Evolutionary conservation across 306 rosid species (phyloP).

Genomic region (Citrullus colocynthis): DNA sequence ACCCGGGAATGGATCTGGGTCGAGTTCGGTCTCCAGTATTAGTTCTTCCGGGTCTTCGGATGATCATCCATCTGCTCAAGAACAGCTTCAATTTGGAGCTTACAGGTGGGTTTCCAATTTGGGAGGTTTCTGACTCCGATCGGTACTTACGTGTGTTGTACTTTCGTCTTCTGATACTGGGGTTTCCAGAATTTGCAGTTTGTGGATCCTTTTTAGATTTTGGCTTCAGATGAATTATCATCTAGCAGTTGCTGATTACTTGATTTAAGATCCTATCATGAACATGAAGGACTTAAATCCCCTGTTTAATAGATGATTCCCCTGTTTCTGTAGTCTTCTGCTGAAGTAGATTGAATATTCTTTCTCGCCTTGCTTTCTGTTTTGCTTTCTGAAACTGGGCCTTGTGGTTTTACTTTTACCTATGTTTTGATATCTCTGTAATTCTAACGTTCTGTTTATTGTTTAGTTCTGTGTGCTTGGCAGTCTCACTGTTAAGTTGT

Average conservation of each 20-base stretch:
- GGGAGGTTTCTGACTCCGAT: neutral
- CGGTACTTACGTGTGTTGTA: neutral
- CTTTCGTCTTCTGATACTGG: neutral
- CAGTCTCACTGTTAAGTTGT: neutral
- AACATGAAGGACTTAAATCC: neutral
- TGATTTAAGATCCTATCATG: neutral
- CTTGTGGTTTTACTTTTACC: neutral
- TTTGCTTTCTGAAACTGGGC: neutral
- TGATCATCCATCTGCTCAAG: constrained; percentile 40
- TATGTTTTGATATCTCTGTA: neutral
- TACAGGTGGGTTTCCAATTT: constrained; percentile 34
- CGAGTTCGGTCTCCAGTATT: constrained; percentile 53
- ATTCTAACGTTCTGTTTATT: neutral
- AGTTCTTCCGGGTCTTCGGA: constrained; percentile 70
- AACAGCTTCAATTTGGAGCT: constrained; percentile 20
- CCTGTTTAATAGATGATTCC: neutral
- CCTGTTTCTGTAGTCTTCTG: neutral
- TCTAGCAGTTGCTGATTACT: neutral
- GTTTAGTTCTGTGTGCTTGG: neutral
- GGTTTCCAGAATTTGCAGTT: neutral
- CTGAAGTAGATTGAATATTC: neutral
- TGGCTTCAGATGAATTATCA: neutral
- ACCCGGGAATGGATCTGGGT: constrained; percentile 38
- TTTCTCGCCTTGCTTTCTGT: neutral
- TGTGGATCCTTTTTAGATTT: neutral